phyloP scores from a whole-genome alignment of 129 eudicot species.

The Escallonia rubra region DNA sequence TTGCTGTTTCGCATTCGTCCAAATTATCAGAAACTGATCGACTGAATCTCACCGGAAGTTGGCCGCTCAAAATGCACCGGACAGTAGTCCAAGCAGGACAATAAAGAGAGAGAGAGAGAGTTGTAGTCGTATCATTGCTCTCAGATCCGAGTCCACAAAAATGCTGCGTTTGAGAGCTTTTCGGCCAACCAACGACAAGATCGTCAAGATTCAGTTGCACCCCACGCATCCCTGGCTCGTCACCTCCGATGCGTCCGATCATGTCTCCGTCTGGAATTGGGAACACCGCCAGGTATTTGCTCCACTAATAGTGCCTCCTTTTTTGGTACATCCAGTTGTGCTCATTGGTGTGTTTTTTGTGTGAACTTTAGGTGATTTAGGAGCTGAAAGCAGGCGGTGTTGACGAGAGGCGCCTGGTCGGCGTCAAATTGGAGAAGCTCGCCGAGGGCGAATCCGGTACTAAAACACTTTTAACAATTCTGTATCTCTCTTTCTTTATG shows the following conservation, averaged over 20 bases:
- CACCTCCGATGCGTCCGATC: slow-evolving; percentile 96
- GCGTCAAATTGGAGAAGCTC: slow-evolving; percentile 95
- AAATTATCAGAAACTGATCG: too few relatives aligned
- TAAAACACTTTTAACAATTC: too few relatives aligned
- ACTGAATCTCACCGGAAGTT: not conserved
- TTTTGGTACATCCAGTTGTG: not conserved
- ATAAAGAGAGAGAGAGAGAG: too few relatives aligned
- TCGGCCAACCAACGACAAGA: slow-evolving; percentile 93
- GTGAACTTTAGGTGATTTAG: slow-evolving; percentile 61
- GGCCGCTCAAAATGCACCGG: too few relatives aligned
- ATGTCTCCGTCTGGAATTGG: slow-evolving; percentile 99
- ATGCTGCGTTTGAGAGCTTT: slow-evolving; percentile 82
- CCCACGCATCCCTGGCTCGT: slow-evolving; percentile 99
- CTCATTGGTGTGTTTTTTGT: not conserved
- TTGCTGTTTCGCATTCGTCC: too few relatives aligned
- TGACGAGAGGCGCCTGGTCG: slow-evolving; percentile 93
- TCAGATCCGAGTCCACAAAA: not conserved
- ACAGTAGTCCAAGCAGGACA: too few relatives aligned
- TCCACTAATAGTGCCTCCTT: not conserved
- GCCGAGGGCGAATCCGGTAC: slow-evolving; percentile 98
- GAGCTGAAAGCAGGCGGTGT: slow-evolving; percentile 98
- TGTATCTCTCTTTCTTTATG: too few relatives aligned
- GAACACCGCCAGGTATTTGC: slow-evolving; percentile 94
- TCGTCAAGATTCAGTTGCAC: slow-evolving; percentile 94
- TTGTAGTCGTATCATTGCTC: too few relatives aligned